Evolutionary conservation across 140 eudicot species (phyloP), one percentile per base, ranked within the genome.

Genomic region (Stevia rebaudiana): DNA sequence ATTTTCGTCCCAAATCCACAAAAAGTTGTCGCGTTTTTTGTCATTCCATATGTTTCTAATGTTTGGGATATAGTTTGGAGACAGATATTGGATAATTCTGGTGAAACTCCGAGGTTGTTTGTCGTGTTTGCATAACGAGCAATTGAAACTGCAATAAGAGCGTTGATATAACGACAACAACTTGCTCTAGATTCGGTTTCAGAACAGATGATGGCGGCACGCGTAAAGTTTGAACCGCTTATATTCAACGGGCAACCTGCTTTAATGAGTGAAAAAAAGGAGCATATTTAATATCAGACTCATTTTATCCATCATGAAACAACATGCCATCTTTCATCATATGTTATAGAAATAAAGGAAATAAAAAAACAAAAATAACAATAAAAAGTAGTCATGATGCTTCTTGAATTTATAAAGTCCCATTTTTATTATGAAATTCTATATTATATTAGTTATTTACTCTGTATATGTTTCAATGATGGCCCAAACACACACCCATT

Each of bases 181-280:
- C 82, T 85, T 58, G 82, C 95, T 77, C 90, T 84, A 13, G 79
- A 79, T 79, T 79, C 80, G 50, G 71, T 66, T 11, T 64, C 72
- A 19, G 96, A 88, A 81, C 98, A 92, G 22, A 83, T 40, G 41
- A 81, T 61, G 61, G 98, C 85, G 40, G 85, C 85, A 8, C 76
- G 82, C 3, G 88, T 85, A 57, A 83, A 67, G 79, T 88, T 92
- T 6, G 86, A 73, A 75, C 81, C 79, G 24, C 80, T 85, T 67
- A 92, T 65, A 74, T 92, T 76, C 79, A 92, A 85, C 8, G 97
- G 98, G 78, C 98, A 92, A 75, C 81, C 98, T 92, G 95, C 78
- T 31, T 41, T 60, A 43, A 62, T 13, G 44, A 11, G 70, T 61
- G 69, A 68, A 68, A 49, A 63, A 49, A 63, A 61, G 11, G 51